Base-by-base conservation (phyloP, 768 basidiomycete genomes). In the Dentipellis fragilis region DNA sequence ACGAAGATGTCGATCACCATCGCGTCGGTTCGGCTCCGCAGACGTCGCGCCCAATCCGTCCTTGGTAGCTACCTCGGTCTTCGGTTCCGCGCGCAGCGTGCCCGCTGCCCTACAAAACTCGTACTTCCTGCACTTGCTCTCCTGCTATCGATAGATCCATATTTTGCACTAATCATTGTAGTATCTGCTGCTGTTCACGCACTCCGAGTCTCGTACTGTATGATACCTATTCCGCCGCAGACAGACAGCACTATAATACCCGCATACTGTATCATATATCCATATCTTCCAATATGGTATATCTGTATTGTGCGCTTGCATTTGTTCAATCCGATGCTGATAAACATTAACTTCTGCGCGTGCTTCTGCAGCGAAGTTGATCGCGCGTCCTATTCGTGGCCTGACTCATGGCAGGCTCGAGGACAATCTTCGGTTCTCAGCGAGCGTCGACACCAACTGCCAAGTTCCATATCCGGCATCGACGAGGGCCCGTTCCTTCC, bases 41-140 rank as follows among this genome's bases (percentile, higher is more conserved):
- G 40, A 61, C 22, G 36, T 56, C 58, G n/a, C 55, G 21, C 22
- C 59, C 58, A 37, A 49, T 61, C 23, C 59, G 59, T n/a, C 59
- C 59, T 49, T 61, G 58, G 59, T 61, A 61, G 55, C 51, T 39
- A 11, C 29, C 29, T 29, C 29, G 29, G 29, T 29, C 29, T 29
- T 29, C 29, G 29, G 29, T 29, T 6, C 29, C 29, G 29, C 29
- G 29, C 29, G 29, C 29, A 29, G 29, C 29, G 29, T 19, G 48
- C 23, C 21, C n/a, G 7, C 10, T 21, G 48, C 14, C 48, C 23
- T 7, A 23, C 23, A 14, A 14, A 51, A 29, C 51, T 51, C 37
- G 17, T 19, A 29, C n/a, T 35, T 51, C 19, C 11, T n/a, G 17
- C n/a, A 45, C n/a, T 35, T 51, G 22, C 11, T 51, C 5, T 51